Percentiles rank a stretch among this genome's conserved stretches.
Evolutionary conservation across 192 early-diverging fungal species (phyloP).

Genomic region (Rhizophagus sp.): DNA sequence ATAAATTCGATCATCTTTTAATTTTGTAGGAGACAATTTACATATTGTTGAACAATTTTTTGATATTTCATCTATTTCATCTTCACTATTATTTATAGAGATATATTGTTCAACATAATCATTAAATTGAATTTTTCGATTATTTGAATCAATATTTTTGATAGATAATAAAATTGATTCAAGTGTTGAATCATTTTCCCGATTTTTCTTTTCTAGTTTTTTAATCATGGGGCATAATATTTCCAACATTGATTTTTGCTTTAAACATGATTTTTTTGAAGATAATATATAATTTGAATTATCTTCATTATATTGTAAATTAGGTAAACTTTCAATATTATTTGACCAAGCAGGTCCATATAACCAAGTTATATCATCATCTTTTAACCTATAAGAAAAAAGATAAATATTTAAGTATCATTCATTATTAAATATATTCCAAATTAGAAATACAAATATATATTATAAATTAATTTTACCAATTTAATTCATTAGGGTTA

Average conservation of each 20-base stretch:
- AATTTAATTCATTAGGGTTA: constrained; percentile 54
- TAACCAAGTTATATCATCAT: constrained; percentile 69
- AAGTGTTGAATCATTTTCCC: background rate
- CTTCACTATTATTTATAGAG: constrained; percentile 42
- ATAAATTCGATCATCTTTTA: constrained; percentile 2
- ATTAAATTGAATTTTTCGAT: constrained; percentile 57
- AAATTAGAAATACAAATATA: too few relatives aligned
- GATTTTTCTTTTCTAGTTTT: constrained; percentile 34
- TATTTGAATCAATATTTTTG: constrained; percentile 1
- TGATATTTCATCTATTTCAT: constrained; percentile 18
- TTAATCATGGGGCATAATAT: constrained; percentile 36
- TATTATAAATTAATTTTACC: constrained; percentile 32
- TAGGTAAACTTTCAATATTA: constrained; percentile 32
- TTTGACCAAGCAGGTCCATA: constrained; percentile 61
- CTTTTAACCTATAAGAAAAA: constrained; percentile 53
- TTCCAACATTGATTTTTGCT: constrained; percentile 53
- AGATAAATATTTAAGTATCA: background rate
- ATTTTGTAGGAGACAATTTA: constrained; percentile 18
- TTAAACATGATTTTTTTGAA: constrained; percentile 52
- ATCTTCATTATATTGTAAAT: constrained; percentile 35
- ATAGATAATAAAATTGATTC: too few relatives aligned
- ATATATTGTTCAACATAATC: constrained; percentile 60
- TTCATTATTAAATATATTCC: too few relatives aligned
- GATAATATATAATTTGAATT: constrained; percentile 32
- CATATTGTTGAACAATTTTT: constrained; percentile 19